Evolutionary conservation across 2,329 filamentous ascomycete species (phyloP).

Genomic region (Fusarium pseudocircinatum): DNA sequence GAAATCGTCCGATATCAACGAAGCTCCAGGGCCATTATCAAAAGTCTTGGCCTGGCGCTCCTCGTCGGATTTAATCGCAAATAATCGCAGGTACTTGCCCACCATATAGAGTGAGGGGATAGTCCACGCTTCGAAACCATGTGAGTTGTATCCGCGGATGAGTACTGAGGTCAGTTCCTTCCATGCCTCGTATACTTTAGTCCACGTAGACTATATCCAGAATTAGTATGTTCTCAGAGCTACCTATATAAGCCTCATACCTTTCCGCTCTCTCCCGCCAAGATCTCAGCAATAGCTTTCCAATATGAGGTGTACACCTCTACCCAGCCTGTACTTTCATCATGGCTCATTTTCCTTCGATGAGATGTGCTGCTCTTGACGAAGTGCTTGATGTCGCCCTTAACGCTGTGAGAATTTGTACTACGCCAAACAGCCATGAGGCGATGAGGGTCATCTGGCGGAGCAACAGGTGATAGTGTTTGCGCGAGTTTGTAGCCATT

Average conservation of each 20-base stretch:
- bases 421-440: slow-evolving; percentile 76
- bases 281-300: slow-evolving; percentile 80
- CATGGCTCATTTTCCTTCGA: slow-evolving; percentile 64
- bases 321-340: slow-evolving; percentile 82
- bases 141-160: slow-evolving; percentile 81
- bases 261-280: slow-evolving; percentile 60
- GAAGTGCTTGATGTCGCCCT: slow-evolving; percentile 77
- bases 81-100: slow-evolving; percentile 85
- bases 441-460: slow-evolving; percentile 68
- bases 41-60: slow-evolving; percentile 59
- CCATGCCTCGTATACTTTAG: slow-evolving; percentile 88
- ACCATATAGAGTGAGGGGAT: slow-evolving; percentile 89
- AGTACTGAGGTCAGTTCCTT: slow-evolving; percentile 82
- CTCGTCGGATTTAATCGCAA: slow-evolving; percentile 90
- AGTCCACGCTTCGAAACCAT: slow-evolving; percentile 86
- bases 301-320: slow-evolving; percentile 87
- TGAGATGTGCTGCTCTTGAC: slow-evolving; percentile 69
- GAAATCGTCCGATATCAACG: slow-evolving; percentile 80
- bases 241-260: slow-evolving; percentile 36
- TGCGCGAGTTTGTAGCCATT: slow-evolving; percentile 79
- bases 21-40: slow-evolving; percentile 51
- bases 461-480: slow-evolving; percentile 77
- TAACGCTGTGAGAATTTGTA: slow-evolving; percentile 72
- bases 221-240: slow-evolving; percentile 21
- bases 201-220: slow-evolving; percentile 69